phyloP scores from a whole-genome alignment of 2,329 filamentous ascomycete genomes.

The Parastagonospora avenae region DNA sequence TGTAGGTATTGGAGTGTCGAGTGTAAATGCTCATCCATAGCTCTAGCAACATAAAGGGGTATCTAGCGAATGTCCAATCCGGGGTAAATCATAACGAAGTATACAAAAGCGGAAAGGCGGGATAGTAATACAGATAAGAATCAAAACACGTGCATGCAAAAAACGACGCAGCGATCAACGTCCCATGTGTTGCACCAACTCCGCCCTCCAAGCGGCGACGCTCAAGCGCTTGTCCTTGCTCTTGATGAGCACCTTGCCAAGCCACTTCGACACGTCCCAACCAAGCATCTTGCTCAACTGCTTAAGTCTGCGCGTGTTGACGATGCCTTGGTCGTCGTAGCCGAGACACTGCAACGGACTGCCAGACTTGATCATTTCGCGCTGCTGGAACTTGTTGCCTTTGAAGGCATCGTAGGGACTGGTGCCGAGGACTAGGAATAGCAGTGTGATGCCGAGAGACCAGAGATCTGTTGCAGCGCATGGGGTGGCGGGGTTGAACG shows the following conservation, averaged over 20 bases:
- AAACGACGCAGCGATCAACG: background rate
- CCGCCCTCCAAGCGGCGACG: constrained; percentile 35
- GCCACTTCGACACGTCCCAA: constrained; percentile 41
- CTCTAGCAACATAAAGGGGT: constrained; percentile 4
- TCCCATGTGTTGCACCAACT: constrained; percentile 12
- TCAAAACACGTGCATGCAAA: background rate
- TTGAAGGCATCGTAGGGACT: constrained; percentile 49
- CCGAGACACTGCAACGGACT: constrained; percentile 47
- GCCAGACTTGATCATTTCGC: constrained; percentile 53
- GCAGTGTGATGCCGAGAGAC: constrained; percentile 52
- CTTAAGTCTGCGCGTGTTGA: constrained; percentile 33
- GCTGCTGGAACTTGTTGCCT: constrained; percentile 48
- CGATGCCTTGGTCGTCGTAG: constrained; percentile 41
- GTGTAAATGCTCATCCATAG: background rate
- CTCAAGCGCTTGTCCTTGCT: constrained; percentile 35
- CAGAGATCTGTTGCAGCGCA: constrained; percentile 50
- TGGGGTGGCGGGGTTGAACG: constrained; percentile 26
- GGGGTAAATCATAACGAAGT: background rate
- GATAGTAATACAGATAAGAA: background rate
- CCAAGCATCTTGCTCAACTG: constrained; percentile 30
- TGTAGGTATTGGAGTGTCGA: too few species aligned
- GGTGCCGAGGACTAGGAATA: constrained; percentile 49
- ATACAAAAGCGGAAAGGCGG: background rate
- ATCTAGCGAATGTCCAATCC: constrained; percentile 16
- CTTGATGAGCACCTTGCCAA: constrained; percentile 44